A percentile compares a stretch with the other conserved stretches of the same genome.
These are phyloP conservation scores for Chalaropsis thielavioides DNA, from an alignment of 2,329 filamentous ascomycete genomes.

Conservation along the genomic window DNA sequence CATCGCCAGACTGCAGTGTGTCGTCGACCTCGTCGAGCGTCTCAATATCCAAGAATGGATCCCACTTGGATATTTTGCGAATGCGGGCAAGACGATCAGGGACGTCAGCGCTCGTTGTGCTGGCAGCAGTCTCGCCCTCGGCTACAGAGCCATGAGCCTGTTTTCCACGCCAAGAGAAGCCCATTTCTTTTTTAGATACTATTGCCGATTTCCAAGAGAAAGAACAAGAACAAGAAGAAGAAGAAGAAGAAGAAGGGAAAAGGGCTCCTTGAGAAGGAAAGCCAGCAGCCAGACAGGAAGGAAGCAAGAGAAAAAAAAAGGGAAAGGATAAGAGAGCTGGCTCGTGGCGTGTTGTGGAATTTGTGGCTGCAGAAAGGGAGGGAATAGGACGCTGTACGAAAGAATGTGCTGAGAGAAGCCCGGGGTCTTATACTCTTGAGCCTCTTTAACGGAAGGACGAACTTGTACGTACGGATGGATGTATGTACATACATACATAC, in stretches of 20 bases:
- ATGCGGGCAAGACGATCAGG: slow-evolving; percentile 10
- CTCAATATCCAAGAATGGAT: slow-evolving; percentile 41
- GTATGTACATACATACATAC: too few species aligned
- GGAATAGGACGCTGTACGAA: not conserved
- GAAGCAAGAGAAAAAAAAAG: not conserved
- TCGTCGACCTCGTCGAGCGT: slow-evolving; percentile 38
- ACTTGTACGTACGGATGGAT: too few species aligned
- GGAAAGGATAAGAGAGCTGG: not conserved
- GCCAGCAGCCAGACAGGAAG: not conserved
- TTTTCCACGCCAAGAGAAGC: slow-evolving; percentile 16
- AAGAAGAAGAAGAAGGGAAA: slow-evolving; percentile 9
- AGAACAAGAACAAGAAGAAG: too few species aligned
- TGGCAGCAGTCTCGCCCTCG: slow-evolving; percentile 1
- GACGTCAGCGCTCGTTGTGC: slow-evolving; percentile 9
- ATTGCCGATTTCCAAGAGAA: slow-evolving; percentile 9
- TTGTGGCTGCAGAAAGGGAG: not conserved
- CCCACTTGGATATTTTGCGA: slow-evolving; percentile 32
- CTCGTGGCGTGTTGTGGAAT: slow-evolving; percentile 4
- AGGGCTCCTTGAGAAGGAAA: slow-evolving; percentile 7
- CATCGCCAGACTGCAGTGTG: slow-evolving; percentile 31
- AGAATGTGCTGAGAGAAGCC: not conserved
- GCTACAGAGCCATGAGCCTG: slow-evolving; percentile 8
- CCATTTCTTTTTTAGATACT: slow-evolving; percentile 13
- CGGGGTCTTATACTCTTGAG: not conserved
- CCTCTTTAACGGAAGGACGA: not conserved